A percentile compares a stretch with the other conserved stretches of the same genome.
Evolutionary conservation across 768 basidiomycete species (phyloP).

Genomic region (Mycena sanguinolenta): DNA sequence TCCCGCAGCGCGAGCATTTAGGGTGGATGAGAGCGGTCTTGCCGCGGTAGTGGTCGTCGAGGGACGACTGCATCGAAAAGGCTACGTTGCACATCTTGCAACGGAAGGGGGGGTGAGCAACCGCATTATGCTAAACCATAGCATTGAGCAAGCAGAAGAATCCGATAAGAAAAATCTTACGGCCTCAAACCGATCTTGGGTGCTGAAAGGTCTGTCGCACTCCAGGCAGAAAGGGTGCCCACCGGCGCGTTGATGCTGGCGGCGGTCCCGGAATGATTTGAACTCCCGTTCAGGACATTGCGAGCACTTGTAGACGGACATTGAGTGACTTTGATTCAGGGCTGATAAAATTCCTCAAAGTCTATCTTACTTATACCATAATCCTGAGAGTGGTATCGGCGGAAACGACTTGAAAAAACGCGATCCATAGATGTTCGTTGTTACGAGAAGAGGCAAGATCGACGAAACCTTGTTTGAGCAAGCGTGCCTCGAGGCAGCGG

Average conservation of each 20-base stretch:
- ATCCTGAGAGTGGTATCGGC: constrained; percentile 1
- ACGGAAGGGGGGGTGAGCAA: background rate
- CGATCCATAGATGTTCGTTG: too few species aligned
- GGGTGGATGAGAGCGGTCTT: constrained; percentile 54
- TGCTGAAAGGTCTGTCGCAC: background rate
- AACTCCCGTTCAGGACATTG: background rate
- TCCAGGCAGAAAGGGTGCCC: constrained; percentile 1
- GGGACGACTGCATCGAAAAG: constrained; percentile 51
- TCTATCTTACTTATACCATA: background rate
- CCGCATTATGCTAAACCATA: constrained; percentile 11
- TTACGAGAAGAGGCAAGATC: background rate
- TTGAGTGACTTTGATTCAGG: too few species aligned
- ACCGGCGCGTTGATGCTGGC: background rate
- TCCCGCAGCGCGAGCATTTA: constrained; percentile 59
- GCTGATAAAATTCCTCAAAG: background rate
- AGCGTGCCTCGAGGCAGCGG: background rate
- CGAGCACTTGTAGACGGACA: constrained; percentile 12
- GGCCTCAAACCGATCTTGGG: background rate
- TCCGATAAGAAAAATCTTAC: constrained; percentile 6
- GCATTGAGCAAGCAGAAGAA: too few species aligned
- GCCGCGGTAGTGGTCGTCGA: constrained; percentile 63
- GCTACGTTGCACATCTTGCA: background rate
- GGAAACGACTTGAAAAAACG: background rate
- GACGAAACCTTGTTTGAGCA: background rate
- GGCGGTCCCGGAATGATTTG: background rate